Percentiles rank a stretch among this genome's conserved stretches.
phyloP scores from a whole-genome alignment of 345 rosid species.

The Eutrema japonicum region DNA sequence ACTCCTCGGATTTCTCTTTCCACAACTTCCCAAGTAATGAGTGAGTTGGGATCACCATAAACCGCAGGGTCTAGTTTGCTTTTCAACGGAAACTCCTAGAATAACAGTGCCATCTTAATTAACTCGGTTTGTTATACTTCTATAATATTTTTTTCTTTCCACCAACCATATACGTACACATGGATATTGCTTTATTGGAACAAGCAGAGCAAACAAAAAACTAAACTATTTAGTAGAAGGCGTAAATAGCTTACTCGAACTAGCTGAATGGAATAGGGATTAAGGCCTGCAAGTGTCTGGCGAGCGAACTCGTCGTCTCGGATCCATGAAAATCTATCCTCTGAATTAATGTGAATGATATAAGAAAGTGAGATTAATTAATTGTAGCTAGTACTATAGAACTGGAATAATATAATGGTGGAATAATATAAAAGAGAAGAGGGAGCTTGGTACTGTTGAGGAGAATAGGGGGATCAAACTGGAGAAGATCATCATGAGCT shows the following conservation, averaged over 20 bases:
- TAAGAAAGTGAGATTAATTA: neutral
- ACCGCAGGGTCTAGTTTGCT: constrained; percentile 68
- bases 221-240: neutral
- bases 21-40: constrained; percentile 61
- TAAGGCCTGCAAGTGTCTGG: constrained; percentile 79
- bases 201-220: neutral
- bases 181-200: neutral
- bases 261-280: constrained; percentile 60
- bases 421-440: neutral
- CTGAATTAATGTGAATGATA: constrained; percentile 44
- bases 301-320: constrained; percentile 80
- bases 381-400: neutral
- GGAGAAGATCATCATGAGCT: constrained; percentile 50
- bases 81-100: constrained; percentile 84
- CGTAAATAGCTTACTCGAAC: constrained; percentile 55
- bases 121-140: too few species aligned
- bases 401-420: neutral
- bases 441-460: constrained; percentile 45
- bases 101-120: neutral
- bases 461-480: constrained; percentile 60
- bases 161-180: neutral
- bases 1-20: constrained; percentile 61
- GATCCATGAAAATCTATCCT: constrained; percentile 74
- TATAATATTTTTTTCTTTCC: neutral
- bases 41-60: constrained; percentile 70